Evolutionary conservation across 1,139 yeast species (phyloP).

Genomic region (Kodamaea plutei): DNA sequence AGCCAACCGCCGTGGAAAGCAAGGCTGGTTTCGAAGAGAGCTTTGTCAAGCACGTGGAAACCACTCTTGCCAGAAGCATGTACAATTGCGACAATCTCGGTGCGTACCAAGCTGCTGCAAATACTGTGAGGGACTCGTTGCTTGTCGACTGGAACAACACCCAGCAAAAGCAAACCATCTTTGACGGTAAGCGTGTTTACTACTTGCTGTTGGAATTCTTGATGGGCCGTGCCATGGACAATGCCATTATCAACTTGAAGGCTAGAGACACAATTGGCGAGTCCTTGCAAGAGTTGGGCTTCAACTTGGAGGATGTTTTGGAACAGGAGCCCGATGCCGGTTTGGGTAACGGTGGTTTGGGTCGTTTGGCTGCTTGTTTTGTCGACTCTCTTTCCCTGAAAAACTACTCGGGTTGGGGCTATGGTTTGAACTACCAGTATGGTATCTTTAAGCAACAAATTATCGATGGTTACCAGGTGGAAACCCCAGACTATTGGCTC

Average conservation of each 20-base stretch:
- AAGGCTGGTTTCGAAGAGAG: constrained; percentile 53
- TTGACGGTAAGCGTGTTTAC: constrained; percentile 83
- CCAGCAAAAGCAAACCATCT: constrained; percentile 81
- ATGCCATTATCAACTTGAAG: constrained; percentile 77
- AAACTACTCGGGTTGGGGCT: constrained; percentile 95
- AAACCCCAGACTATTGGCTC: constrained; percentile 92
- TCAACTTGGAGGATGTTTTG: constrained; percentile 80
- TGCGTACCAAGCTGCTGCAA: constrained; percentile 87
- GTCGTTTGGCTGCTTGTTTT: constrained; percentile 92
- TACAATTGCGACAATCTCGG: constrained; percentile 91
- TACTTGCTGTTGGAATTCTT: constrained; percentile 84
- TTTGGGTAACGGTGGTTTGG: constrained; percentile 92
- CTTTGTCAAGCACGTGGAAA: constrained; percentile 84
- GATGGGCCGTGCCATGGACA: constrained; percentile 95
- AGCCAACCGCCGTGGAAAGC: constrained; percentile 25
- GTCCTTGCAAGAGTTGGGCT: constrained; percentile 75
- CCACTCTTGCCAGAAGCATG: constrained; percentile 82
- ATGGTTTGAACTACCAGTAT: constrained; percentile 88
- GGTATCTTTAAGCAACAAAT: constrained; percentile 92
- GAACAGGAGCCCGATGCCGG: constrained; percentile 93
- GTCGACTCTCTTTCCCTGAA: constrained; percentile 85
- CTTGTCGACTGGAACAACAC: constrained; percentile 90
- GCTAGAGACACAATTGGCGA: constrained; percentile 47
- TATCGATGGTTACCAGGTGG: constrained; percentile 90
- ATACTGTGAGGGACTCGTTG: constrained; percentile 73